Evolutionary conservation across 768 basidiomycete genomes (phyloP), one percentile per base, ranked within the genome.

Genomic region (Leccinum imitatum): DNA sequence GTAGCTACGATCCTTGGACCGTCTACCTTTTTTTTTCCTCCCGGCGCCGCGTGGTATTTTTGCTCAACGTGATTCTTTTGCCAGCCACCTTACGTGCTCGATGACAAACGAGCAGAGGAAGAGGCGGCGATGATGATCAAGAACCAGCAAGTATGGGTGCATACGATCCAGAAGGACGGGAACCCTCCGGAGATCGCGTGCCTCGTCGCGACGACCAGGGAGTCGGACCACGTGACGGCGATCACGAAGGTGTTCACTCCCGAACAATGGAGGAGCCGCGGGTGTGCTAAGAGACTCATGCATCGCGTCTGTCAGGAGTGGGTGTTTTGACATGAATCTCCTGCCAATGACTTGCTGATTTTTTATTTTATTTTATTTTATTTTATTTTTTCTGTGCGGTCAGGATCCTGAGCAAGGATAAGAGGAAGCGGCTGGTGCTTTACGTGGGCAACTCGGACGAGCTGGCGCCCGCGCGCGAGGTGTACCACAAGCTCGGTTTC

Each of bases 171-270:
- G 41, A 25, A 59, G 48, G 60, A 0, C 0, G 71, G 63, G 1
- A 64, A 48, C 51, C 50, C 54, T 0, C 59, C 73, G 6, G 78
- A 80, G 30, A 79, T 90, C n/a, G 86, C 88, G 0, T 90, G 81
- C 10, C 82, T 91, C 33, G 85, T 85, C 4, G 89, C 89, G 3
- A 83, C 81, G 19, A 89, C 89, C 2, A 76, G 89, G 7, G 83
- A 84, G 61, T 84, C 79, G 30, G 76, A 78, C 1, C 75, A 65
- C 6, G 79, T 87, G 27, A 83, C 84, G 3, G 82, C 87, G 0
- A 85, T 93, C 50, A 87, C 87, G 51, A 92, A 92, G 71, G 90
- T 91, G 0, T 87, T 78, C 66, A 90, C 91, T 0, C 73, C 79
- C 50, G 76, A 80, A 0, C 35, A 65, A 1, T 87, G 82, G 79